Evolutionary conservation across 495 filamentous ascomycete species (phyloP).

Genomic region (Cryomyces minteri): DNA sequence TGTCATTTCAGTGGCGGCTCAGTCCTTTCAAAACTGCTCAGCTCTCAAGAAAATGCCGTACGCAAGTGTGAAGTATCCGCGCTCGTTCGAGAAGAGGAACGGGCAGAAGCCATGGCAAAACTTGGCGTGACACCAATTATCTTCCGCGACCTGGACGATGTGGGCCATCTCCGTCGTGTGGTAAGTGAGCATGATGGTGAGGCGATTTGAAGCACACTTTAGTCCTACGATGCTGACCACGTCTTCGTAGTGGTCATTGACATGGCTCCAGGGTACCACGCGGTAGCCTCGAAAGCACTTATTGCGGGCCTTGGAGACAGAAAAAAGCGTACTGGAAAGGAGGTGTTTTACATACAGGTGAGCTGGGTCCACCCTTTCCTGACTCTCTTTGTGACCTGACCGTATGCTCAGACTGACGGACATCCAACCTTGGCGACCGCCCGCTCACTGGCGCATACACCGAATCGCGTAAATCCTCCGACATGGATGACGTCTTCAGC

Average conservation of each 20-base stretch:
- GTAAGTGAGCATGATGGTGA: constrained; percentile 18
- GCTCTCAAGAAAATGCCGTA: not conserved
- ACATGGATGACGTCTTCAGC: constrained; percentile 25
- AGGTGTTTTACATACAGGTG: constrained; percentile 21
- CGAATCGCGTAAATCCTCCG: constrained; percentile 21
- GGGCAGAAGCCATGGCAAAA: constrained; percentile 10
- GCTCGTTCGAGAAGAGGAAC: constrained; percentile 19
- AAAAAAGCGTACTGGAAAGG: constrained; percentile 13
- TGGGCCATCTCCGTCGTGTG: constrained; percentile 9
- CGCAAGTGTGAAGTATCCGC: constrained; percentile 14
- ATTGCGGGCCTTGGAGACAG: constrained; percentile 20
- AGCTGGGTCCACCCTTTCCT: too few species aligned
- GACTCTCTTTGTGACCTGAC: too few species aligned
- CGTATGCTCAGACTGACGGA: too few species aligned
- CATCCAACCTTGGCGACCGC: constrained; percentile 27
- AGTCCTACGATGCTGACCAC: too few species aligned
- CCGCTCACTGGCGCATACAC: constrained; percentile 21
- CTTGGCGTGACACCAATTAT: constrained; percentile 20
- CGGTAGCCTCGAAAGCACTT: constrained; percentile 15
- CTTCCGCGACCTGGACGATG: constrained; percentile 27
- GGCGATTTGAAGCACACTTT: too few species aligned
- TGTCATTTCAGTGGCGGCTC: not conserved
- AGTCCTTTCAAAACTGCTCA: not conserved
- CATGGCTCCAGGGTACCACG: constrained; percentile 18
- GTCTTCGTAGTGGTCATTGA: constrained; percentile 28